These are phyloP conservation scores for Claviceps sp. DNA, from an alignment of 2,329 filamentous ascomycete species.

Conservation along the genomic window DNA sequence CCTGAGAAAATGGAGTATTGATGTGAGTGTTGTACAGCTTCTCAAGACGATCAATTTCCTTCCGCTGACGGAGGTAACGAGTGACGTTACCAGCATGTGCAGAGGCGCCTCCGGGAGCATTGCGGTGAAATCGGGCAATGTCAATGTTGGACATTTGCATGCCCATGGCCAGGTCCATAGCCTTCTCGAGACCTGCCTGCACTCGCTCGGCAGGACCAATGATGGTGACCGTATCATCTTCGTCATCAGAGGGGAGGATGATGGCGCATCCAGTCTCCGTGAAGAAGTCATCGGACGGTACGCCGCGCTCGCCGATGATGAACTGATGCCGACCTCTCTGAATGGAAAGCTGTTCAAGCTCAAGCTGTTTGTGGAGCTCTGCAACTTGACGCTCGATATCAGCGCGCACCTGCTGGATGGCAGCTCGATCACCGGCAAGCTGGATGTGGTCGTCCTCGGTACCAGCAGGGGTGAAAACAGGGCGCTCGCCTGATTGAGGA, in stretches of 20 bases:
- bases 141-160: constrained; percentile 80
- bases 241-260: constrained; percentile 62
- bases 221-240: constrained; percentile 73
- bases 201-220: constrained; percentile 67
- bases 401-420: constrained; percentile 65
- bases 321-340: constrained; percentile 86
- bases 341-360: constrained; percentile 66
- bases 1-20: constrained; percentile 57
- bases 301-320: constrained; percentile 74
- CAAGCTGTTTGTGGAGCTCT: constrained; percentile 62
- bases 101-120: constrained; percentile 57
- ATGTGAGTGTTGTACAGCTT: constrained; percentile 73
- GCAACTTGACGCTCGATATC: constrained; percentile 69
- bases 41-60: constrained; percentile 73
- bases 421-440: constrained; percentile 71
- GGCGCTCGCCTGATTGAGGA: constrained; percentile 48
- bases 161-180: constrained; percentile 75
- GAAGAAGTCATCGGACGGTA: constrained; percentile 75
- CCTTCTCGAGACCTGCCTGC: constrained; percentile 62
- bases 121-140: constrained; percentile 64
- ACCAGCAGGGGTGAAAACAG: constrained; percentile 57
- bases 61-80: constrained; percentile 71
- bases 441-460: constrained; percentile 62
- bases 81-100: constrained; percentile 76
- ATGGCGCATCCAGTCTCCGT: constrained; percentile 82